Evolutionary conservation across 768 basidiomycete species (phyloP).

Genomic region (Tricholomella constricta): DNA sequence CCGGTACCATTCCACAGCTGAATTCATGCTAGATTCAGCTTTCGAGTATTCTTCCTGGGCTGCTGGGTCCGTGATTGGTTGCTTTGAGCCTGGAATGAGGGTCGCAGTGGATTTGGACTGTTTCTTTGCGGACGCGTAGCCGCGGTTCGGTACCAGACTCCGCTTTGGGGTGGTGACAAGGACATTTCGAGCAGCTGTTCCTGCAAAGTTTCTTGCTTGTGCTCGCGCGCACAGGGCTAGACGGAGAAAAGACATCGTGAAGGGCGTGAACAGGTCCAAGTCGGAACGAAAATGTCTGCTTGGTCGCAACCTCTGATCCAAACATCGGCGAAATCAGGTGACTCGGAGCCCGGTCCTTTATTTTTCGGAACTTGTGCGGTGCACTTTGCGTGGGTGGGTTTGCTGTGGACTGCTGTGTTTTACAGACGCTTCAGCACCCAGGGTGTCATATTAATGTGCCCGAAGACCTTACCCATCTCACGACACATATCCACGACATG

Average conservation of each 20-base stretch:
- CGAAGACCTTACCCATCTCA: background rate
- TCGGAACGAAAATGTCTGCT: background rate
- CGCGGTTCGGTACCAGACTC: constrained; percentile 4
- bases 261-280: background rate
- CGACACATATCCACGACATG: constrained; percentile 10
- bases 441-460: constrained; percentile 10
- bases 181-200: background rate
- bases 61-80: constrained; percentile 53
- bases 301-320: background rate
- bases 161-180: background rate
- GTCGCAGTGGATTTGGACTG: constrained; percentile 52
- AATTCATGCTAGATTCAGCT: constrained; percentile 63
- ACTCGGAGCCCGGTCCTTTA: background rate
- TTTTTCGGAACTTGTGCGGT: constrained; percentile 1
- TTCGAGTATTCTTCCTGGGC: constrained; percentile 63
- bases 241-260: constrained; percentile 2
- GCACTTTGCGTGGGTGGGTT: background rate
- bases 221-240: background rate
- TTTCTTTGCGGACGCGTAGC: constrained; percentile 33
- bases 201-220: background rate
- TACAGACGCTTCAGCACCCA: constrained; percentile 4
- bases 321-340: background rate
- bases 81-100: constrained; percentile 70
- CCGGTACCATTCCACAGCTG: constrained; percentile 70
- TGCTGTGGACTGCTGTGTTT: constrained; percentile 4